Percentiles rank a stretch among this genome's conserved stretches.
These are phyloP conservation scores for Polysphondylium violaceum DNA, from an alignment of 78 protist species.

Conservation along the genomic window DNA sequence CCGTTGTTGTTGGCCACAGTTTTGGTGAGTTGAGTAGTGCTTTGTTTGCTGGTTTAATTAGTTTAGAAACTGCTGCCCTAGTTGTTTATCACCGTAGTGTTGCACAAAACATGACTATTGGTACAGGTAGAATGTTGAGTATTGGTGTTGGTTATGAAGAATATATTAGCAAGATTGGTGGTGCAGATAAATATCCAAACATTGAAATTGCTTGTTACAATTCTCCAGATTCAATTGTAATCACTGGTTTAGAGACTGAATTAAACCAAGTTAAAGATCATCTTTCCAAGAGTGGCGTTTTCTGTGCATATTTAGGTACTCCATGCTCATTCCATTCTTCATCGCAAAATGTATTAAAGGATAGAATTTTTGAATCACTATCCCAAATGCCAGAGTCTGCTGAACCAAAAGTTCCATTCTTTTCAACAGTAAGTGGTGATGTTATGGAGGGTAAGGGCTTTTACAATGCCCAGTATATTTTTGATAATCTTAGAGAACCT, in stretches of 20 bases:
- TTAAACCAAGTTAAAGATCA: neutral
- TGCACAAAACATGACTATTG: constrained; percentile 39
- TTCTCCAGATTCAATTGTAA: constrained; percentile 45
- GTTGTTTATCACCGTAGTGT: constrained; percentile 40
- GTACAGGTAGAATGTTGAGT: constrained; percentile 66
- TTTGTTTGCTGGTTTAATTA: constrained; percentile 6
- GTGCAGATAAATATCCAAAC: neutral
- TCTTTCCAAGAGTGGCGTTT: neutral
- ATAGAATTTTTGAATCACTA: constrained; percentile 24
- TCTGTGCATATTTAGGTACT: constrained; percentile 56
- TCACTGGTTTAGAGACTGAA: constrained; percentile 21
- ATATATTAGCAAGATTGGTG: neutral
- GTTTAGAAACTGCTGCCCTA: constrained; percentile 52
- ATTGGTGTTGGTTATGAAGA: constrained; percentile 46
- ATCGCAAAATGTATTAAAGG: constrained; percentile 41
- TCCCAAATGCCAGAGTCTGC: neutral
- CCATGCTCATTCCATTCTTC: constrained; percentile 78
- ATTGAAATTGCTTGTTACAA: constrained; percentile 65
- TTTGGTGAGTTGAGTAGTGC: constrained; percentile 79
- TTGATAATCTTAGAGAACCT: constrained; percentile 47
- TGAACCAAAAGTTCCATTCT: constrained; percentile 37
- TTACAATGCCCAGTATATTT: constrained; percentile 43
- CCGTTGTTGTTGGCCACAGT: constrained; percentile 84
- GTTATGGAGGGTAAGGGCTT: constrained; percentile 1
- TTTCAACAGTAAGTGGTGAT: constrained; percentile 57